Conservation (phyloP, 805 yeast genomes). For the Cyberlindnera xishuangbannaensis region DNA sequence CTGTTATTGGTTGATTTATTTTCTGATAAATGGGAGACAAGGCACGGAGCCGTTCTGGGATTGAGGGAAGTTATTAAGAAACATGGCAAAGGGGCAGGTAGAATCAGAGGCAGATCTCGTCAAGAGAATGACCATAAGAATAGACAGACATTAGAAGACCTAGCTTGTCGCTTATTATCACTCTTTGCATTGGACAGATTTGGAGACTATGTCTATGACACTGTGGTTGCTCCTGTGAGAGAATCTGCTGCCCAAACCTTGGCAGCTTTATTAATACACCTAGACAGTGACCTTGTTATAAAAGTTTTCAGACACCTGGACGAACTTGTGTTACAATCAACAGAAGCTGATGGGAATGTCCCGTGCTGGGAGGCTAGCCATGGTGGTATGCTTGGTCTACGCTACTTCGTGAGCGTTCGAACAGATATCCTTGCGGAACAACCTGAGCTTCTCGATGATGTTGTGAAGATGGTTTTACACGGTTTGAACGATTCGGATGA, state of each 20-base stretch:
- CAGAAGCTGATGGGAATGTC: conserved; percentile 27
- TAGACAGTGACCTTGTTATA: conserved; percentile 48
- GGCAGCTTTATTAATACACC: conserved; percentile 80
- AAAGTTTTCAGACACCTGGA: conserved; percentile 62
- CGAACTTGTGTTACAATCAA: conserved; percentile 62
- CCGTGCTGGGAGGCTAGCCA: conserved; percentile 96
- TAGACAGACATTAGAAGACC: conserved; percentile 70
- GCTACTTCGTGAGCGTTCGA: conserved; percentile 87
- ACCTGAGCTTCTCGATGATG: conserved; percentile 54
- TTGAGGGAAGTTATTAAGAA: conserved; percentile 76
- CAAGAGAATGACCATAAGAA: conserved; percentile 65
- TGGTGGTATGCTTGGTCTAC: conserved; percentile 92
- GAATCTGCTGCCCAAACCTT: conserved; percentile 94
- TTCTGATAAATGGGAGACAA: conserved; percentile 84
- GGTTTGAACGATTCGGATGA: conserved; percentile 81
- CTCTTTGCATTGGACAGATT: conserved; percentile 89
- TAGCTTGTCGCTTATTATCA: conserved; percentile 78
- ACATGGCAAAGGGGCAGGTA: conserved; percentile 84
- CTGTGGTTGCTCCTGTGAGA: conserved; percentile 96
- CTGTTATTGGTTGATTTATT: conserved; percentile 72
- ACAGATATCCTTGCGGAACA: conserved; percentile 65
- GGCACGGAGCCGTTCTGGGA: conserved; percentile 96
- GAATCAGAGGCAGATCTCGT: conserved; percentile 56
- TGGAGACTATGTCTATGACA: conserved; percentile 95
- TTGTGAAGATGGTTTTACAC: conserved; percentile 79